A percentile compares a stretch with the other conserved stretches of the same genome.
These are phyloP conservation scores for Dillenia suffruticosa DNA, from an alignment of 164 flowering plant genomes.

Conservation along the genomic window DNA sequence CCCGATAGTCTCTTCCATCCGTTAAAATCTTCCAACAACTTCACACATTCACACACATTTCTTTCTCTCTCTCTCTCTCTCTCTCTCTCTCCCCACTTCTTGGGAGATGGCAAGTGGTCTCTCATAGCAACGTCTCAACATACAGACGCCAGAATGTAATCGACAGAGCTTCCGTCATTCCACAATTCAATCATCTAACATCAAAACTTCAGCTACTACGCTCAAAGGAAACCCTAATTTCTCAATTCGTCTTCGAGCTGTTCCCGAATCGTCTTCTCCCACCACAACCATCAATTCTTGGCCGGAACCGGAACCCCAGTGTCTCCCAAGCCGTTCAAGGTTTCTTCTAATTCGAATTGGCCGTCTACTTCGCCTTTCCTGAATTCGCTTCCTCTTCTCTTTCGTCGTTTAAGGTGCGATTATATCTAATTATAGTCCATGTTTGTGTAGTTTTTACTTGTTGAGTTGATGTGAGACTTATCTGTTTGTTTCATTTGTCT, in stretches of 20 bases:
- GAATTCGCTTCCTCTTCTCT: slow-evolving; percentile 9
- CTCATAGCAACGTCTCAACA: slow-evolving; percentile 2
- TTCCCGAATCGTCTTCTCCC: slow-evolving; percentile 11
- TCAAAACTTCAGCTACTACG: not conserved
- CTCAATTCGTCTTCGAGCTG: slow-evolving; percentile 8
- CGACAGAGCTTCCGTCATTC: slow-evolving; percentile 5
- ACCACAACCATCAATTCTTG: not conserved
- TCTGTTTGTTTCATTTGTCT: slow-evolving; percentile 6
- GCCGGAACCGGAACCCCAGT: slow-evolving; percentile 1
- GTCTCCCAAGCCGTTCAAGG: not conserved
- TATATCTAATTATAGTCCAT: not conserved
- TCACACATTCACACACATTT: too few species aligned
- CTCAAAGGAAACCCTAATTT: slow-evolving; percentile 6
- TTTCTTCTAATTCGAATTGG: not conserved
- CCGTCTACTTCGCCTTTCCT: not conserved
- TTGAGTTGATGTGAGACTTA: not conserved
- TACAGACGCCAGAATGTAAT: not conserved
- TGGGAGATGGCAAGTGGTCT: slow-evolving; percentile 11
- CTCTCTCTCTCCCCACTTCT: not conserved
- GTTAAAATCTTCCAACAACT: too few species aligned
- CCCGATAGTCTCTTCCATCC: too few species aligned
- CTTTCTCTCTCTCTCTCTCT: too few species aligned
- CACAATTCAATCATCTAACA: not conserved
- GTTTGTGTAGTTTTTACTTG: not conserved
- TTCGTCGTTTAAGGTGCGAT: slow-evolving; percentile 24